Evolutionary conservation across 176 grass and related monocot species (phyloP), one percentile per base, ranked within the genome.

Genomic region (Olyra latifolia): DNA sequence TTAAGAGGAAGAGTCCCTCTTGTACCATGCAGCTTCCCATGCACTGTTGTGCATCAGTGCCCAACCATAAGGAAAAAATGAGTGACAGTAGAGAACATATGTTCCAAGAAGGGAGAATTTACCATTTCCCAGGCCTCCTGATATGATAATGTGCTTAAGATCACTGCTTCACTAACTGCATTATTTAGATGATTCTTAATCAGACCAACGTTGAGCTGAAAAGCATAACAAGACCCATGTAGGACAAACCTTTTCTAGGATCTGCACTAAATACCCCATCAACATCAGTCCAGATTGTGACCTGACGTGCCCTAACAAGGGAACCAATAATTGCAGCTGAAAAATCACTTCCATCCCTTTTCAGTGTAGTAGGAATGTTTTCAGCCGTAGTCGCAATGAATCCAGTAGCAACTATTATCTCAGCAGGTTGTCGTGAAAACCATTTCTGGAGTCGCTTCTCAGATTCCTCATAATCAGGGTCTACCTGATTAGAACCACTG

Each of bases 111-210:
- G 83, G 56, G 32, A 82, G 59, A 87, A 40, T 71, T 89, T 83
- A 99, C 96, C 93, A 99, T 99, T 99, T 99, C 96, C 96, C 96
- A 99, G 45, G 93, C 96, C 87, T 99, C 96, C 72, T 99, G 96
- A 85, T 99, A 99, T 8, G 96, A 99, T 74, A 99, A 91, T 27
- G 90, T 91, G 60, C 87, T 91, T 77, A 99, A 79, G 66, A 95
- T 99, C 81, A 99, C 96, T 76, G 96, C 96, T 73, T 99, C 96
- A 25, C 96, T 90, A 82, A 99, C 96, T 99, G 93, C 81, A 98
- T 83, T 72, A 67, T 81, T 54, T 16, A 78, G 25, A 83, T 35
- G 46, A 48, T 45, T 87, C 23, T 68, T 14, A 24, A 77, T 83
- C 55, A 89, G 8, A 29, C 29, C 65, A 79, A 23, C 28, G 27